Evolutionary conservation across 495 filamentous ascomycete species (phyloP), one percentile per base, ranked within the genome.

Genomic region (Staphylotrichum longicolle): DNA sequence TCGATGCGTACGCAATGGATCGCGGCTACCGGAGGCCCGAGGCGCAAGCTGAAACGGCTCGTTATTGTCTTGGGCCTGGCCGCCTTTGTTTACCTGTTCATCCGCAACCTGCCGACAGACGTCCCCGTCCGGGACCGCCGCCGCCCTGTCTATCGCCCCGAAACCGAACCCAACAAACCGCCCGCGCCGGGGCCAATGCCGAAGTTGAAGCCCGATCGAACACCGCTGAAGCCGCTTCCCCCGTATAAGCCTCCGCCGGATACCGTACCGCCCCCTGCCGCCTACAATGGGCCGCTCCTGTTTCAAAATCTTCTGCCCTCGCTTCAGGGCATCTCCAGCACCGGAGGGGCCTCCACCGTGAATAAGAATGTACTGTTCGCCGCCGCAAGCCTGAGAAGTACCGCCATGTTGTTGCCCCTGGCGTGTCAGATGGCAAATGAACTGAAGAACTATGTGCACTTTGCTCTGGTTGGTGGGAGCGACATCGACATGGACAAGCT

Each of bases 351-450:
- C 4, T 71, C 63, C 51, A 5, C 50, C 35, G 57, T 59, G 15
- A 86, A 86, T 59, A 79, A 76, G 44, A 85, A 86, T 61, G 72
- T 88, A 0, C 66, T 88, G 6, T 87, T 86, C 62, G 82, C 81
- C 5, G 77, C 82, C 1, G 81, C 84, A 1, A 84, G 74, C 44
- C 72, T 86, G 47, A 74, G 82, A 63, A 86, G 85, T 60, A 79
- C 78, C 3, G 72, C 82, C 0, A 68, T 73, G 34, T 66, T 88
- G 20, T 66, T 88, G n/a, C 85, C 85, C 3, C 72, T 85, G 68
- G 82, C 83, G 0, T 88, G 85, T 61, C 77, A 83, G 63, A 88
- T 88, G 85, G 81, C 76, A 8, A 63, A 64, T 33, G 79, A 79
- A 70, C 69, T 80, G 55, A 76, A 80, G 68, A 87, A 78, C 59